phyloP scores from a whole-genome alignment of 495 filamentous ascomycete genomes.

The Neurospora intermedia region DNA sequence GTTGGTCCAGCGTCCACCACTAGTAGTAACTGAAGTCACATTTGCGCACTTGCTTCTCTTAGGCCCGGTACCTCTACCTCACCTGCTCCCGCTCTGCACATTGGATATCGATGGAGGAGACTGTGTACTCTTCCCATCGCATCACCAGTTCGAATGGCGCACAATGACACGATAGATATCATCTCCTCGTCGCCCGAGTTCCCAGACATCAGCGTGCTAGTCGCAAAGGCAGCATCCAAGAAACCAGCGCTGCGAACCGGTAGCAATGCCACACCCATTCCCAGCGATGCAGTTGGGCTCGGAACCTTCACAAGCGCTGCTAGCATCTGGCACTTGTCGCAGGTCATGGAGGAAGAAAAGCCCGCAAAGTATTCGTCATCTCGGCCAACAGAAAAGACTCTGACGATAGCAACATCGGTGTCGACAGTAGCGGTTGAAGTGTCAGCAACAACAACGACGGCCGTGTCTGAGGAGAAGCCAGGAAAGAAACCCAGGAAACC shows the following conservation, averaged over 20 bases:
- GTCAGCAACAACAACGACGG: not conserved
- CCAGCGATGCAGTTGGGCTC: constrained; percentile 14
- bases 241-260: constrained; percentile 21
- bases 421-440: not conserved
- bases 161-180: constrained; percentile 17
- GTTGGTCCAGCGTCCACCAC: not conserved
- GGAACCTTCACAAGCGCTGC: constrained; percentile 33
- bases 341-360: not conserved
- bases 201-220: constrained; percentile 31
- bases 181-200: constrained; percentile 39
- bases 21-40: not conserved
- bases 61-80: too few relatives aligned
- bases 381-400: not conserved
- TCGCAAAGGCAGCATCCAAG: constrained; percentile 20
- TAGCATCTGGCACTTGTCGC: constrained; percentile 17
- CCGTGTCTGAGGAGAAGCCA: not conserved
- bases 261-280: constrained; percentile 23
- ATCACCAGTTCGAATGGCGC: constrained; percentile 22
- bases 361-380: not conserved
- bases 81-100: too few relatives aligned
- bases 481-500: constrained; percentile 5
- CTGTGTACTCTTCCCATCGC: constrained; percentile 15
- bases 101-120: not conserved
- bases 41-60: too few relatives aligned
- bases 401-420: not conserved